phyloP scores from a whole-genome alignment of 2,329 filamentous ascomycete species.

The Talaromyces sp. region DNA sequence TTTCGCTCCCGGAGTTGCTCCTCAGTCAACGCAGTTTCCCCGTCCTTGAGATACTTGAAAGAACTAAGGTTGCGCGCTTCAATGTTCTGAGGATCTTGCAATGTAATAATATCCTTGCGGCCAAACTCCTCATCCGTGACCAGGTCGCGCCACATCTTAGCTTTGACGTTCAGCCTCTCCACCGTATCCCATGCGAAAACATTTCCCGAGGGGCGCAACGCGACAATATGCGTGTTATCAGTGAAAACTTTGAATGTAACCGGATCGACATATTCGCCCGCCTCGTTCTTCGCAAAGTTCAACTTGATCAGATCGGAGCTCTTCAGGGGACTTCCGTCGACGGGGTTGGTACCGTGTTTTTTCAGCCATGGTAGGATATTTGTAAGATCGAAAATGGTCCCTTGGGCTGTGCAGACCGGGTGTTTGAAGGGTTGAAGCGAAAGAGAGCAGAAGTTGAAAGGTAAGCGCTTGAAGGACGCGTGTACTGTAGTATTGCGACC shows the following conservation, averaged over 20 bases:
- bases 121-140: constrained; percentile 83
- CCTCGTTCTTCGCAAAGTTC: constrained; percentile 86
- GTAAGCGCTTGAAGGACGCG: constrained; percentile 77
- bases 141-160: constrained; percentile 91
- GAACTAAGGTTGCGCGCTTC: constrained; percentile 75
- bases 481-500: constrained; percentile 49
- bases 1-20: constrained; percentile 67
- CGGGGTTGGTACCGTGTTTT: constrained; percentile 88
- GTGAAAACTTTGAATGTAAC: constrained; percentile 98
- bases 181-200: constrained; percentile 96
- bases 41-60: constrained; percentile 87
- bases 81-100: constrained; percentile 93
- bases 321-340: constrained; percentile 74
- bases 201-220: constrained; percentile 81
- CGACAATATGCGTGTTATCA: constrained; percentile 95
- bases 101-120: constrained; percentile 87
- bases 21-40: constrained; percentile 64
- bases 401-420: constrained; percentile 83
- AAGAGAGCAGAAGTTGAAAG: constrained; percentile 97
- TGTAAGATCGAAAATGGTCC: constrained; percentile 91
- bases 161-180: constrained; percentile 90
- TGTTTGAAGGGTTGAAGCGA: constrained; percentile 93
- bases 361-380: constrained; percentile 93
- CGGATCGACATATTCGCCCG: constrained; percentile 88
- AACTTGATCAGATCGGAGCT: constrained; percentile 83